Evolutionary conservation across 768 basidiomycete genomes (phyloP).

Genomic region (Lactifluus pinguis): DNA sequence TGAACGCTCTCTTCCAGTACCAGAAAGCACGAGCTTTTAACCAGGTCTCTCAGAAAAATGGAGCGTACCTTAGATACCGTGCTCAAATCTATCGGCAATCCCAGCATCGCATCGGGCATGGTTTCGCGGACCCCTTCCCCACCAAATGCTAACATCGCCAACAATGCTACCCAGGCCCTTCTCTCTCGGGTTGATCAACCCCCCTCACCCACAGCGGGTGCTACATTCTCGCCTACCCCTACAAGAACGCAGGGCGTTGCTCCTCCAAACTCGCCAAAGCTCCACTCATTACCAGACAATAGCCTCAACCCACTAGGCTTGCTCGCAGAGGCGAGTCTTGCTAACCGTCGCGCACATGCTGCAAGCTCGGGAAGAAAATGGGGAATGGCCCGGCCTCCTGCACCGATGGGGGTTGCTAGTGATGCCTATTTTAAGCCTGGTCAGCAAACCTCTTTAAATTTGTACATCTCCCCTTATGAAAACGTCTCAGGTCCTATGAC

Average conservation of each 20-base stretch:
- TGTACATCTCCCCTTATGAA: slow-evolving; percentile 1
- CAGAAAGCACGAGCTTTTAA: slow-evolving; percentile 79
- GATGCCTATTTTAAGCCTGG: slow-evolving; percentile 91
- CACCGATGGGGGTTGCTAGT: slow-evolving; percentile 69
- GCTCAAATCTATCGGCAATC: slow-evolving; percentile 79
- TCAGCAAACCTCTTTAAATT: slow-evolving; percentile 6
- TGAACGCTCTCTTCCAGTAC: slow-evolving; percentile 26
- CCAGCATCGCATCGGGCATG: slow-evolving; percentile 68
- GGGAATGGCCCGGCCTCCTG: slow-evolving; percentile 17
- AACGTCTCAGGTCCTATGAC: slow-evolving; percentile 66
- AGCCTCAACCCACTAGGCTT: slow-evolving; percentile 86
- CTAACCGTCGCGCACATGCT: slow-evolving; percentile 56
- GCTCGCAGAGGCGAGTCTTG: slow-evolving; percentile 81
- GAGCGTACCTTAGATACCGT: slow-evolving; percentile 90
- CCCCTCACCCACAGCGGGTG: slow-evolving; percentile 8
- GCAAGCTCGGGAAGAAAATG: slow-evolving; percentile 16
- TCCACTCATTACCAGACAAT: slow-evolving; percentile 90
- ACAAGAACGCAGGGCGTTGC: slow-evolving; percentile 21
- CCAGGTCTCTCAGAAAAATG: slow-evolving; percentile 81
- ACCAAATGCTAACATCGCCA: slow-evolving; percentile 20
- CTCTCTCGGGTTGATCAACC: slow-evolving; percentile 13
- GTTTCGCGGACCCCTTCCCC: slow-evolving; percentile 78
- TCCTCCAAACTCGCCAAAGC: slow-evolving; percentile 63
- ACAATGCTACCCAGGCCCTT: slow-evolving; percentile 11
- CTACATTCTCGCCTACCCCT: slow-evolving; percentile 20